Conservation (phyloP, 805 yeast species). For the Spathaspora hagerdaliae region DNA sequence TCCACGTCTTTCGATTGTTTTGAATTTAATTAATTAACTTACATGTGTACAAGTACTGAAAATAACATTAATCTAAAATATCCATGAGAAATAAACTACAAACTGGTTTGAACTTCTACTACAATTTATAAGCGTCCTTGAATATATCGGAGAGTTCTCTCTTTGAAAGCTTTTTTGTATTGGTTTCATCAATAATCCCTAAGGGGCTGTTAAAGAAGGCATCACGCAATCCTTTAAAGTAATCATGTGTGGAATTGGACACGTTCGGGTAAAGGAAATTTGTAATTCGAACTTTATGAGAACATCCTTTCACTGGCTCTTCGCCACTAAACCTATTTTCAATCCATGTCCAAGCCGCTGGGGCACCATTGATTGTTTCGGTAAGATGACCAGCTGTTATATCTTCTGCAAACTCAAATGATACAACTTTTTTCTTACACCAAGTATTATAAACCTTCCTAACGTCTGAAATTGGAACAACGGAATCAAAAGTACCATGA, state of each 20-base stretch:
- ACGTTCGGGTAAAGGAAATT: constrained; percentile 36
- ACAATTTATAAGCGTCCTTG: too few species aligned
- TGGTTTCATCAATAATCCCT: too few species aligned
- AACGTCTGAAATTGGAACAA: constrained; percentile 17
- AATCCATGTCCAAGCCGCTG: constrained; percentile 21
- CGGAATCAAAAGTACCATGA: constrained; percentile 17
- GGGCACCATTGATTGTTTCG: constrained; percentile 17
- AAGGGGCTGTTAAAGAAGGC: background rate
- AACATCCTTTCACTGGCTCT: constrained; percentile 44
- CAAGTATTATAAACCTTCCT: constrained; percentile 20
- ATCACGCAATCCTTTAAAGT: constrained; percentile 1
- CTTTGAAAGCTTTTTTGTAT: too few species aligned
- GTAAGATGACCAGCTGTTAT: constrained; percentile 23
- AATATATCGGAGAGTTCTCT: too few species aligned
- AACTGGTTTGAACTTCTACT: too few species aligned
- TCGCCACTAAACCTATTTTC: constrained; percentile 23
- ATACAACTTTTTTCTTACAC: constrained; percentile 23
- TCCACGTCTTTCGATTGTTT: too few species aligned
- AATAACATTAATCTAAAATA: too few species aligned
- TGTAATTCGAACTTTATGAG: constrained; percentile 48
- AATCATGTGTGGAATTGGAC: background rate
- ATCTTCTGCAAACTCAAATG: constrained; percentile 26
- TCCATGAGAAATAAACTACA: too few species aligned
- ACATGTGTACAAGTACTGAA: too few species aligned
- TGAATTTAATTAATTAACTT: too few species aligned